Evolutionary conservation across 2,329 filamentous ascomycete genomes (phyloP).

Genomic region (Fusarium burgessii): DNA sequence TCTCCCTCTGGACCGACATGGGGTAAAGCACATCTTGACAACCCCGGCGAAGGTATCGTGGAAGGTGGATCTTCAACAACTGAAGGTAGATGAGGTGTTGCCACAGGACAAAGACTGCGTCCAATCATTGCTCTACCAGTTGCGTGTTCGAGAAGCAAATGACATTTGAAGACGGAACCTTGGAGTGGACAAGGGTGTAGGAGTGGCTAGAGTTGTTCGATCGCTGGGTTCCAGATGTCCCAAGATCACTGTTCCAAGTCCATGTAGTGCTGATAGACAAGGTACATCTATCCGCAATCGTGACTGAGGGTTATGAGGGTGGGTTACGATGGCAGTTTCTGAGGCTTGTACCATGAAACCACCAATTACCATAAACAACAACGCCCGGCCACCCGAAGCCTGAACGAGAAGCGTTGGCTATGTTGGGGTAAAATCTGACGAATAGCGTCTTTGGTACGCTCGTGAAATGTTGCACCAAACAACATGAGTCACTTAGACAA

Average conservation of each 20-base stretch:
- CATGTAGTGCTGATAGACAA: slow-evolving; percentile 12
- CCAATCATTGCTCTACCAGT: slow-evolving; percentile 35
- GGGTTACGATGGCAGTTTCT: slow-evolving; percentile 13
- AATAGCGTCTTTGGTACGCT: slow-evolving; percentile 9
- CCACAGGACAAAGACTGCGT: slow-evolving; percentile 2
- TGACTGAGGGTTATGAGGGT: slow-evolving; percentile 13
- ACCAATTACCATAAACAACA: slow-evolving; percentile 14
- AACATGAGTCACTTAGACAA: slow-evolving; percentile 15
- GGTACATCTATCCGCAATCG: slow-evolving; percentile 37
- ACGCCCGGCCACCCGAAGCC: slow-evolving; percentile 29
- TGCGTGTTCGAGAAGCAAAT: slow-evolving; percentile 30
- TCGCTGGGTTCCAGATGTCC: slow-evolving; percentile 13
- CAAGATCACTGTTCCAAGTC: neutral
- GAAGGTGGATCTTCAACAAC: slow-evolving; percentile 41
- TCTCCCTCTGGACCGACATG: slow-evolving; percentile 33
- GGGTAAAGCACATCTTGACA: slow-evolving; percentile 27
- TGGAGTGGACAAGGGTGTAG: slow-evolving; percentile 27
- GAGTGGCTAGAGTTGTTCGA: slow-evolving; percentile 13
- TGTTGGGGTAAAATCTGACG: slow-evolving; percentile 23
- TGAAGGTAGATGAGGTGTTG: slow-evolving; percentile 32
- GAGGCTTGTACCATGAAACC: slow-evolving; percentile 12
- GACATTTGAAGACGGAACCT: slow-evolving; percentile 32
- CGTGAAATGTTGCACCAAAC: slow-evolving; percentile 25
- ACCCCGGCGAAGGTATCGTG: slow-evolving; percentile 24
- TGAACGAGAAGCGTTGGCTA: slow-evolving; percentile 10